Evolutionary conservation across 2,329 filamentous ascomycete species (phyloP), one percentile per base, ranked within the genome.

Genomic region (Penicillium frequentans): DNA sequence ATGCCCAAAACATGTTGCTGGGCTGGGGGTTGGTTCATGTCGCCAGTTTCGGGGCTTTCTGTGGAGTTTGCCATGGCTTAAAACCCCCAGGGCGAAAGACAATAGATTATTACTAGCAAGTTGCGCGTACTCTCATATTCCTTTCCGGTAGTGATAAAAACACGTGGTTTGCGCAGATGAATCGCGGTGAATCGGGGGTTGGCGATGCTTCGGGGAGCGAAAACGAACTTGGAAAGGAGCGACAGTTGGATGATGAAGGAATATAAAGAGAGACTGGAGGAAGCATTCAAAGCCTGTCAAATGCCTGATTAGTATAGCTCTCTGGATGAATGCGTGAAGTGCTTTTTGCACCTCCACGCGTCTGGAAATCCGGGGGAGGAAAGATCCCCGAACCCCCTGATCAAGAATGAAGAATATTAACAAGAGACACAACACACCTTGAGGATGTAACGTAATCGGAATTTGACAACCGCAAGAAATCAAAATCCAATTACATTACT

Each of bases 1-100:
- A 89, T 81, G 62, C 87, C 89, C 47, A 85, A 64, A 24, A 65
- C 68, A 69, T 69, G 68, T 49, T 66, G 81, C 23, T 84, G 81
- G 44, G 67, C 57, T 43, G 62, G 54, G 9, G 59, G 59, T 48
- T 68, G 65, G 23, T 59, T 64, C 51, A 67, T 64, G 31, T 84
- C 81, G 57, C 79, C 72, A 44, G 75, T 69, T 43, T 79, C 68
- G 74, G 67, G 61, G 39, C 60, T 65, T 16, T 64, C 62, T 52
- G 63, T 45, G 21, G 64, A 55, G 44, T 61, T 61, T 27, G 64
- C 58, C 70, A 72, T 72, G 54, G 39, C 61, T 35, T 26, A 51
- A 19, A 56, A 51, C 21, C 27, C 51, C 50, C 29, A 10, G 16
- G 33, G 14, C 42, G 16, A 24, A 42, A 7, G 14, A 43, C 59